phyloP scores from a whole-genome alignment of 2,329 filamentous ascomycete genomes.

The Ambrosiella xylebori region DNA sequence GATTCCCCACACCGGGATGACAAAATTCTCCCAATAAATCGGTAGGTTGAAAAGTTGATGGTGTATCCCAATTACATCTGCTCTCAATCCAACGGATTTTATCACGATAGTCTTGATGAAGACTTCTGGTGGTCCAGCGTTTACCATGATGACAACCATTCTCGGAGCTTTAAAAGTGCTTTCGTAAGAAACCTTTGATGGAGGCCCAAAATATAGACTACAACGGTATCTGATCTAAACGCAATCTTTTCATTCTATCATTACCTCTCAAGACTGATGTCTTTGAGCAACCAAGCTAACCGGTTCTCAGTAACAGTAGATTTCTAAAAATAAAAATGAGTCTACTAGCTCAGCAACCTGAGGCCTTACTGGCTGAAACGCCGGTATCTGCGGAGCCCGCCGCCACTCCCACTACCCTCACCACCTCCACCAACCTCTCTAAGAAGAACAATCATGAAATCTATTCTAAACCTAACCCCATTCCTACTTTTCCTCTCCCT shows the following conservation, averaged over 20 bases:
- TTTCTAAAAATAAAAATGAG: not conserved
- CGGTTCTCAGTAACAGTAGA: slow-evolving; percentile 6
- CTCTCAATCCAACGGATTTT: not conserved
- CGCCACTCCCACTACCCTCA: no score
- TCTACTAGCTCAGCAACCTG: not conserved
- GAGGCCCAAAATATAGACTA: slow-evolving; percentile 52
- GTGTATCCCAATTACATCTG: no score
- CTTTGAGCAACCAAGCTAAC: not conserved
- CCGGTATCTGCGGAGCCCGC: not conserved
- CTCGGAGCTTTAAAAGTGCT: slow-evolving; percentile 13
- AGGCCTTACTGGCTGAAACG: slow-evolving; percentile 2
- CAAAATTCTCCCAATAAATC: not conserved
- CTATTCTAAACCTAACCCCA: slow-evolving; percentile 63
- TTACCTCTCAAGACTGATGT: not conserved
- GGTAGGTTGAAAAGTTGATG: not conserved
- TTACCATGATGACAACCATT: slow-evolving; percentile 40
- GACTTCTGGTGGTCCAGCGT: no score
- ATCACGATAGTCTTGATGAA: not conserved
- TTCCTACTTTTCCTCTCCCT: slow-evolving; percentile 70
- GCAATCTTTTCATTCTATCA: slow-evolving; percentile 15
- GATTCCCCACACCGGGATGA: slow-evolving; percentile 12
- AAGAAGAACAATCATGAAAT: slow-evolving; percentile 43
- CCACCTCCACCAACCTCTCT: not conserved
- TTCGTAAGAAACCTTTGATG: slow-evolving; percentile 14
- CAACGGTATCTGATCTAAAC: slow-evolving; percentile 75